phyloP scores from a whole-genome alignment of 2,329 filamentous ascomycete species.

The Aureobasidium sp. region DNA sequence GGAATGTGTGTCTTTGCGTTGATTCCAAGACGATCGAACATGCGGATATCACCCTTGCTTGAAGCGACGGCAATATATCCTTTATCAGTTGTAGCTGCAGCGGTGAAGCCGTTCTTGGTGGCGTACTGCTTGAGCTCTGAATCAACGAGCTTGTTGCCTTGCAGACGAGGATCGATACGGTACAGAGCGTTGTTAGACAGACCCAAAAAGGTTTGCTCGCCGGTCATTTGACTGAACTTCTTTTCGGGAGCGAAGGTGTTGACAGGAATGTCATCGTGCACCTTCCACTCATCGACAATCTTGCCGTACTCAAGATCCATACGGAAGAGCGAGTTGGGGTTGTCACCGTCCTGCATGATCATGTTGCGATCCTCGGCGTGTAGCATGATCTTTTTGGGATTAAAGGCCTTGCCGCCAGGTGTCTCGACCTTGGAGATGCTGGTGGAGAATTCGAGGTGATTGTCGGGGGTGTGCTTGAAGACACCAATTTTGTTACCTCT shows the following conservation, averaged over 20 bases:
- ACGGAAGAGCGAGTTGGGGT: slow-evolving; percentile 85
- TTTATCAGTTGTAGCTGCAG: slow-evolving; percentile 88
- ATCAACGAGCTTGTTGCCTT: slow-evolving; percentile 88
- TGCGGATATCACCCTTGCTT: slow-evolving; percentile 93
- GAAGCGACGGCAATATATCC: slow-evolving; percentile 95
- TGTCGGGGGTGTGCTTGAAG: slow-evolving; percentile 91
- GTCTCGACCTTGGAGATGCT: slow-evolving; percentile 96
- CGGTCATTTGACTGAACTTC: slow-evolving; percentile 97
- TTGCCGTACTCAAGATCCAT: slow-evolving; percentile 99
- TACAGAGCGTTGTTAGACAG: slow-evolving; percentile 89
- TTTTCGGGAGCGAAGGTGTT: slow-evolving; percentile 88
- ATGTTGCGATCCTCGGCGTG: slow-evolving; percentile 85
- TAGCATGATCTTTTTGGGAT: slow-evolving; percentile 93
- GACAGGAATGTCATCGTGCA: slow-evolving; percentile 92
- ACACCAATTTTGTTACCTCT: slow-evolving; percentile 97
- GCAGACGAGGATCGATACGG: slow-evolving; percentile 82
- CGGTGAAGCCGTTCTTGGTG: slow-evolving; percentile 96
- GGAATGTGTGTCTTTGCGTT: slow-evolving; percentile 97
- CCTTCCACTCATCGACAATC: slow-evolving; percentile 96
- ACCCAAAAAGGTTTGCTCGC: slow-evolving; percentile 89
- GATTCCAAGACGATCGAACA: slow-evolving; percentile 93
- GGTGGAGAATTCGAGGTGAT: slow-evolving; percentile 90
- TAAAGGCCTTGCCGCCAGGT: slow-evolving; percentile 77
- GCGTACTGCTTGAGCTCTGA: slow-evolving; percentile 89
- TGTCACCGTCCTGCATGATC: slow-evolving; percentile 72